Percentiles rank a stretch among this genome's conserved stretches.
Evolutionary conservation across 192 early-diverging fungal species (phyloP).

Genomic region (Mortierella alpina): DNA sequence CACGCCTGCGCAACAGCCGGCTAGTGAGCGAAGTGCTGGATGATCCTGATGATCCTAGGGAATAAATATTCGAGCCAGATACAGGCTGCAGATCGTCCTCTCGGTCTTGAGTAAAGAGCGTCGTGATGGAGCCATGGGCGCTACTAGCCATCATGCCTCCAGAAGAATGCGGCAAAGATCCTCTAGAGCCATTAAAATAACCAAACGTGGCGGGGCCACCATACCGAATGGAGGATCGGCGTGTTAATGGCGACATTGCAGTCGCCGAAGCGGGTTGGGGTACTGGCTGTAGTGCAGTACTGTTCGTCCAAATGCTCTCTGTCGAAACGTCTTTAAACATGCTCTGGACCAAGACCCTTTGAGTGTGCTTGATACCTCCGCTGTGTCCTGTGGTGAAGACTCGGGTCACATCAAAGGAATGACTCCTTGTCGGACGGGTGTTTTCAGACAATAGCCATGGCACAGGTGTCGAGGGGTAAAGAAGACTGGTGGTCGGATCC

Average conservation of each 20-base stretch:
- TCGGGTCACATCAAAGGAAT: constrained; percentile 38
- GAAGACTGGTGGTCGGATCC: not conserved
- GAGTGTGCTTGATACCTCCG: constrained; percentile 31
- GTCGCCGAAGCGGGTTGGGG: constrained; percentile 1
- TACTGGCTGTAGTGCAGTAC: not conserved
- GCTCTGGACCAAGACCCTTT: constrained; percentile 25
- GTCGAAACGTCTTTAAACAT: constrained; percentile 50
- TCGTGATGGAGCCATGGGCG: no score
- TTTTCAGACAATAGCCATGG: constrained; percentile 29
- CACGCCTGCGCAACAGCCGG: constrained; percentile 13
- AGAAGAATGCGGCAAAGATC: no score
- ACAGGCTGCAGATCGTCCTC: not conserved
- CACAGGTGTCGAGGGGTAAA: not conserved
- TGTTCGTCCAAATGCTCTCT: constrained; percentile 41
- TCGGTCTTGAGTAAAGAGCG: not conserved
- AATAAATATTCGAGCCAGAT: not conserved
- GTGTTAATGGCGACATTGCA: not conserved
- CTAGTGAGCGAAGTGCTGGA: constrained; percentile 21
- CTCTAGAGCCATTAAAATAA: constrained; percentile 1
- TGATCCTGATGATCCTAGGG: not conserved
- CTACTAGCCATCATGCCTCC: no score
- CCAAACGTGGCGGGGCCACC: not conserved
- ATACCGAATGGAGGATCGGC: not conserved
- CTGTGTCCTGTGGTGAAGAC: constrained; percentile 19
- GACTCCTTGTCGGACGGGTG: not conserved